phyloP scores from a whole-genome alignment of 2,329 filamentous ascomycete species.

The Fusarium solani-melongenae region DNA sequence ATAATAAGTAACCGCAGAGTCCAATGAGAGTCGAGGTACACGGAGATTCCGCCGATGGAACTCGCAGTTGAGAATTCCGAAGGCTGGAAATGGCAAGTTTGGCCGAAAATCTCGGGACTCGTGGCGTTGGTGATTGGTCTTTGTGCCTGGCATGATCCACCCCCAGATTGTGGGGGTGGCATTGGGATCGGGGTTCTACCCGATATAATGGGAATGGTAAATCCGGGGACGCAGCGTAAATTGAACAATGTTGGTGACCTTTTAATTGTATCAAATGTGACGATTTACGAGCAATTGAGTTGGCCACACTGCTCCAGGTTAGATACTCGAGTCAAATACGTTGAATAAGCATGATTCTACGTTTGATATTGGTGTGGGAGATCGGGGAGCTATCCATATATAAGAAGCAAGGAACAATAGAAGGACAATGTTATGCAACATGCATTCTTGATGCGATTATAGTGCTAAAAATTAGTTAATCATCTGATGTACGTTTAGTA shows the following conservation, averaged over 20 bases:
- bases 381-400: not conserved
- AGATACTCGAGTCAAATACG: not conserved
- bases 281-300: not conserved
- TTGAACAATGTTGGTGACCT: not conserved
- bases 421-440: not conserved
- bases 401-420: not conserved
- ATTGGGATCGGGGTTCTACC: constrained; percentile 26
- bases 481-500: too few species aligned
- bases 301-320: too few species aligned
- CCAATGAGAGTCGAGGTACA: constrained; percentile 5
- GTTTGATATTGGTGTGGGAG: not conserved
- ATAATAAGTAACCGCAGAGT: not conserved
- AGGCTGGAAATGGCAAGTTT: constrained; percentile 17
- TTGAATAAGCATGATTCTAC: not conserved
- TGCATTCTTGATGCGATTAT: not conserved
- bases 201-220: not conserved
- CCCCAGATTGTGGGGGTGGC: constrained; percentile 23
- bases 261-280: not conserved
- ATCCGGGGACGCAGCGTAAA: not conserved
- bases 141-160: not conserved
- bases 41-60: constrained; percentile 36
- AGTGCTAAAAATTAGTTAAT: not conserved
- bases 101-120: not conserved
- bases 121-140: constrained; percentile 3
- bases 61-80: constrained; percentile 28